Conservation (phyloP, 352 stramenopile genomes). For the Pythium pectinolyticum region DNA sequence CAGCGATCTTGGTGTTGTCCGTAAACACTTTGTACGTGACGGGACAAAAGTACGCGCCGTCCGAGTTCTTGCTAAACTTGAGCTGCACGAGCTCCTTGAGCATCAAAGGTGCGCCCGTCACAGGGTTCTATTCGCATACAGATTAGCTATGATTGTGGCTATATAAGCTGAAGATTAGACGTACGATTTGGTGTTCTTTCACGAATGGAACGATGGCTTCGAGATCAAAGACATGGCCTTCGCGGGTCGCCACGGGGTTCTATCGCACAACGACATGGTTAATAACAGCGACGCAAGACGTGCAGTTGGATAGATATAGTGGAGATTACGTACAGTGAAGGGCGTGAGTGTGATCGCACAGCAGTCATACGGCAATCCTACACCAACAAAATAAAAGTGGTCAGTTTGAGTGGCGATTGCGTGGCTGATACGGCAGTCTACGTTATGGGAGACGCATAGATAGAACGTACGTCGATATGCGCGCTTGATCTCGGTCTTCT, state of each 20-base stretch:
- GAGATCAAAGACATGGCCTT: slow-evolving; percentile 97
- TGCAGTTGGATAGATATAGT: background rate
- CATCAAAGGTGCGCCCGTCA: slow-evolving; percentile 89
- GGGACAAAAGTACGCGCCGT: slow-evolving; percentile 86
- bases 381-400: background rate
- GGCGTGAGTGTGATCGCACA: slow-evolving; percentile 95
- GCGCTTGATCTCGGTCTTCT: slow-evolving; percentile 83
- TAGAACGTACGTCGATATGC: slow-evolving; percentile 70
- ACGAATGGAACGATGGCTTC: slow-evolving; percentile 95
- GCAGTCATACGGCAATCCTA: slow-evolving; percentile 96
- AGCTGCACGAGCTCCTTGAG: slow-evolving; percentile 94
- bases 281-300: background rate
- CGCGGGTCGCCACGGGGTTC: slow-evolving; percentile 93
- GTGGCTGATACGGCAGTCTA: background rate
- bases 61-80: slow-evolving; percentile 80
- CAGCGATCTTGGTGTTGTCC: slow-evolving; percentile 86
- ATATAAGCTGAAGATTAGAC: slow-evolving; percentile 4
- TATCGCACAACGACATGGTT: slow-evolving; percentile 19
- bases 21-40: slow-evolving; percentile 97
- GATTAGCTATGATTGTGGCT: background rate
- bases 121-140: slow-evolving; percentile 84
- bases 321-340: slow-evolving; percentile 57
- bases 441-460: background rate
- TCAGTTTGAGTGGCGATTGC: background rate
- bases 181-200: slow-evolving; percentile 92